A percentile compares a stretch with the other conserved stretches of the same genome.
phyloP scores from a whole-genome alignment of 257 asterid genomes.

The Pogostemon cablin region DNA sequence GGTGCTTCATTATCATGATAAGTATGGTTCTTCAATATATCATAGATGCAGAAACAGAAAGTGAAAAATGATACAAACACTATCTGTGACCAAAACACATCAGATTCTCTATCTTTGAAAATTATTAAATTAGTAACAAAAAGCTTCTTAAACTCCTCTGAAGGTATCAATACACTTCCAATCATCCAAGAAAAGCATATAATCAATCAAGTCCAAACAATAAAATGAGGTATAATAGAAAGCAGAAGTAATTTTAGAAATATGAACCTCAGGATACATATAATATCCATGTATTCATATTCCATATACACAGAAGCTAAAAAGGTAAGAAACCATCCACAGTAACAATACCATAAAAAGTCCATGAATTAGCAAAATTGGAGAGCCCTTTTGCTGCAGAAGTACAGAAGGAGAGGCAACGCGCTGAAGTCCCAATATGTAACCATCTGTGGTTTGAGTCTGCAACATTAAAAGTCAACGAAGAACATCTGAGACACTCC shows the following conservation, averaged over 20 bases:
- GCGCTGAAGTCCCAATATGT: conserved; percentile 84
- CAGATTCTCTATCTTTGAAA: conserved; percentile 1
- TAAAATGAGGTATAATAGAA: not conserved
- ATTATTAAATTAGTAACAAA: not conserved
- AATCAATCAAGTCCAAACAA: conserved; percentile 17
- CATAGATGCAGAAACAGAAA: not conserved
- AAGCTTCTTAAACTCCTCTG: conserved; percentile 7
- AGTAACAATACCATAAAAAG: conserved; percentile 67
- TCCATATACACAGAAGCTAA: not conserved
- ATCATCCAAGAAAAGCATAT: conserved; percentile 27
- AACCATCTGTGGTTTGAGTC: conserved; percentile 85
- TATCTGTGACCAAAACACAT: not conserved
- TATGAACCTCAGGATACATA: not conserved
- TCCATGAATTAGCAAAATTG: conserved; percentile 91
- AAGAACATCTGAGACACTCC: not conserved
- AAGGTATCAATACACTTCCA: conserved; percentile 1
- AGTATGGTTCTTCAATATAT: not conserved
- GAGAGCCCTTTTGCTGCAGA: conserved; percentile 48
- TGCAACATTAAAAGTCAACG: conserved; percentile 31
- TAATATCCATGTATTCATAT: conserved; percentile 1
- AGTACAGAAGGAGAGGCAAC: conserved; percentile 63
- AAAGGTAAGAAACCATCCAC: not conserved
- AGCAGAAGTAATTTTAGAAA: conserved; percentile 8
- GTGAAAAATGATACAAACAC: not conserved
- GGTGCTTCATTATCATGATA: not conserved